Base-by-base conservation (phyloP, 176 grass and related monocot species). In the Lolium multiflorum region DNA sequence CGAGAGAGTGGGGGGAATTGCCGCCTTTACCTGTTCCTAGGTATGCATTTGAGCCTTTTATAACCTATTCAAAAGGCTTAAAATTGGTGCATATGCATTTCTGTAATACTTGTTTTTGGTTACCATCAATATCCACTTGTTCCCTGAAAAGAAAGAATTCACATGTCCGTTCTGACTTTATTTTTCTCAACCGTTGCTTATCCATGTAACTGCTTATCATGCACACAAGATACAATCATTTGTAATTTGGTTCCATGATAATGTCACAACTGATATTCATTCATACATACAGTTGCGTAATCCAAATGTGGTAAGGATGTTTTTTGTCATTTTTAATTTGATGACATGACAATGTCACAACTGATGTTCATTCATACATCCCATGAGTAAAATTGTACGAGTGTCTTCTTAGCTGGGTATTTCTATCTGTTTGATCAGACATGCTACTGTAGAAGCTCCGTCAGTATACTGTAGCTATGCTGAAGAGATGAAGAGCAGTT, bases 1-100 rank as follows among this genome's bases (percentile, higher is more conserved):
- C 78, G 51, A 92, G 85, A 82, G 54, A 85, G 24, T 98, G 93
- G 96, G 58, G 71, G 44, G 80, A 92, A 5, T 82, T 98, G 77
- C 95, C 91, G 26, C 85, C 89, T n/a, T 87, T 98, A 64, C 89
- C 95, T 83, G 43, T 88, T 62, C 93, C 93, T 68, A 92, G 95
- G 95, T 93, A 80, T 83, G 61, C 83, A 57, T 44, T 59, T 43
- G 72, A 77, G 72, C 22, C 54, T 58, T 48, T 54, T 41, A 66
- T 28, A 16, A 56, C 35, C 9, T 20, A 50, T 76, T 65, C 16
- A 0, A 24, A 11, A 46, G 37, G n/a, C n/a, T 56, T 35, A 68
- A 13, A 61, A 57, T n/a, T 39, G 43, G 49, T 75, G 47, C 66
- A 50, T 85, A 58, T 59, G 21, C 18, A 21, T 62, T 84, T 10